phyloP scores from a whole-genome alignment of 176 grass and related monocot genomes.

The Cenchrus purpureus region DNA sequence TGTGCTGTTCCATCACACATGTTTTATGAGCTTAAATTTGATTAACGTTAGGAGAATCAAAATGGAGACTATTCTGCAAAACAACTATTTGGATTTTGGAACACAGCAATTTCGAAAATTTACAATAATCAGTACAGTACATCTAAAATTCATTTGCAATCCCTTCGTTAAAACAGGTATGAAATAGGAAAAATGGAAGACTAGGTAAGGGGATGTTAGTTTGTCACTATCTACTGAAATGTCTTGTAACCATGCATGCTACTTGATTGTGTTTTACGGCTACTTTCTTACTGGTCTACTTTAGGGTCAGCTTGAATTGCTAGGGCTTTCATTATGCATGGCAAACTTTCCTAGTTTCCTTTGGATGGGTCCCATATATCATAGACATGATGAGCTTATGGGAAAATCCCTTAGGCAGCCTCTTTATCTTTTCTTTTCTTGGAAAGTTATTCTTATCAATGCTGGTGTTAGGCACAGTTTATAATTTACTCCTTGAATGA shows the following conservation, averaged over 20 bases:
- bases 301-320: conserved; percentile 22
- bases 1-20: not conserved
- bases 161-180: not conserved
- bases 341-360: not conserved
- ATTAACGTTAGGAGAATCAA: not conserved
- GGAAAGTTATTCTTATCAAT: not conserved
- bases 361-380: not conserved
- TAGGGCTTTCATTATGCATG: not conserved
- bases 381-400: not conserved
- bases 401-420: not conserved
- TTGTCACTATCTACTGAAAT: conserved; percentile 15
- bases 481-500: conserved; percentile 15
- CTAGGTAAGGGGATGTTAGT: not conserved
- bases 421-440: not conserved
- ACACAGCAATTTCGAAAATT: not conserved
- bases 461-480: not conserved
- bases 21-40: conserved; percentile 1
- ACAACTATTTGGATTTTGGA: not conserved
- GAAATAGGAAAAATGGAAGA: not conserved
- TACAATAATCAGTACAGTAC: not conserved
- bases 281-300: not conserved
- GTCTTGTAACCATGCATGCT: conserved; percentile 9
- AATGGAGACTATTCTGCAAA: conserved; percentile 17
- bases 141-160: not conserved
- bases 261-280: conserved; percentile 9